Evolutionary conservation across 225 moss, liverwort and hornwort species (phyloP), one percentile per base, ranked within the genome.

Genomic region (Physcomitrium patens): DNA sequence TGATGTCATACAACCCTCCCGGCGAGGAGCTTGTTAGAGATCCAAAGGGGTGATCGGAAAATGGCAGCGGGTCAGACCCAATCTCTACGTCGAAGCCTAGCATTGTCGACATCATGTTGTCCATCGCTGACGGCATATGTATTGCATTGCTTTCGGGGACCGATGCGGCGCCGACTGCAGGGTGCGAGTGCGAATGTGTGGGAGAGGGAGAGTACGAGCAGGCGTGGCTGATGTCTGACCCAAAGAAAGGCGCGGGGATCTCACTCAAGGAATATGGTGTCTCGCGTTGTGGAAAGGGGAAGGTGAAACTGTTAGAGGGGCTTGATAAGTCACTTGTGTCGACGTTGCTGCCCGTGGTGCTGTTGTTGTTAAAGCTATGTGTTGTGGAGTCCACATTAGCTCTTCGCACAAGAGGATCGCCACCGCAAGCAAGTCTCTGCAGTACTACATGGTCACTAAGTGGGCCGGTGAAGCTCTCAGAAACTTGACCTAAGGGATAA

Each of bases 221-320:
- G 62, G 62, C 27, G 27, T 67, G 67, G 31, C 7, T 37, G 12
- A 72, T 49, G 49, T 73, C 73, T 20, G 55, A 41, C 24, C 27
- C 54, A 49, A 73, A 51, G 61, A 73, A 73, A 49, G 73, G 73
- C 15, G 73, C 73, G 18, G 73, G 73, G 45, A 73, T 73, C 73
- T 73, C 73, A 22, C 59, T 73, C 20, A 73, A 58, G 31, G 73
- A 62, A 41, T 73, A 73, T 1, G 73, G 73, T 12, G 73, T 10
- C 62, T 73, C n/a, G 14, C 73, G 61, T 16, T 73, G 73, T 2
- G 63, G 73, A 20, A 47, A 72, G 73, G 50, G 50, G 17, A 58
- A 61, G 73, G 59, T 50, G 47, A 46, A 23, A 56, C 62, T 37
- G 31, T 24, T 50, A 20, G 62, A 22, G 13, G 62, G 62, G 31